A percentile compares a stretch with the other conserved stretches of the same genome.
Evolutionary conservation across 148 eudicot species (phyloP).

Genomic region (Rhododendron griersonianum): DNA sequence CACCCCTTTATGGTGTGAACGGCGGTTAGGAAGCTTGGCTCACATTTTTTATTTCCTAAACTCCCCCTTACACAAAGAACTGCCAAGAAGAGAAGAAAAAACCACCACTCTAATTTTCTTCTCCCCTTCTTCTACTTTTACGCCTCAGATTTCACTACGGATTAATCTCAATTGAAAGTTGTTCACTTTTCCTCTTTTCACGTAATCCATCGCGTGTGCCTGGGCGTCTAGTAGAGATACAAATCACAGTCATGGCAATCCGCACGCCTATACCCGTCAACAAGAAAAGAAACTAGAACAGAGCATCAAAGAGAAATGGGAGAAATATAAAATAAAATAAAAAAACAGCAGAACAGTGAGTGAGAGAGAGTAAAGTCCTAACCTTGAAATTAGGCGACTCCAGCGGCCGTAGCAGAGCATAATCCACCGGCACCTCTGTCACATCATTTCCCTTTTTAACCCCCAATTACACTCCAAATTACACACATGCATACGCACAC

Average conservation of each 20-base stretch:
- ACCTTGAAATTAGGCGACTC: constrained; percentile 14
- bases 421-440: constrained; percentile 23
- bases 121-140: neutral
- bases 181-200: neutral
- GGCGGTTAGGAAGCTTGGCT: neutral
- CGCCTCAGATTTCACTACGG: neutral
- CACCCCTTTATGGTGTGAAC: neutral
- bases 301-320: constrained; percentile 4
- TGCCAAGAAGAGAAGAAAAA: neutral
- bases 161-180: neutral
- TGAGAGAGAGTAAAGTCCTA: neutral
- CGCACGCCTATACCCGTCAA: neutral
- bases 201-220: neutral
- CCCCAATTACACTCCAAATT: neutral
- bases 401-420: constrained; percentile 12
- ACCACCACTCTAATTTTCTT: neutral
- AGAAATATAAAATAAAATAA: neutral
- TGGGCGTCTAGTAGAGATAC: neutral
- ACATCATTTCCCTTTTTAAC: constrained; percentile 5
- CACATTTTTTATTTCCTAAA: neutral
- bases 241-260: neutral
- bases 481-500: neutral
- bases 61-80: neutral
- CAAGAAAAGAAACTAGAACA: neutral
- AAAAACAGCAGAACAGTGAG: neutral